Conservation (phyloP, 345 rosid genomes). For the Bretschneidera sinensis region DNA sequence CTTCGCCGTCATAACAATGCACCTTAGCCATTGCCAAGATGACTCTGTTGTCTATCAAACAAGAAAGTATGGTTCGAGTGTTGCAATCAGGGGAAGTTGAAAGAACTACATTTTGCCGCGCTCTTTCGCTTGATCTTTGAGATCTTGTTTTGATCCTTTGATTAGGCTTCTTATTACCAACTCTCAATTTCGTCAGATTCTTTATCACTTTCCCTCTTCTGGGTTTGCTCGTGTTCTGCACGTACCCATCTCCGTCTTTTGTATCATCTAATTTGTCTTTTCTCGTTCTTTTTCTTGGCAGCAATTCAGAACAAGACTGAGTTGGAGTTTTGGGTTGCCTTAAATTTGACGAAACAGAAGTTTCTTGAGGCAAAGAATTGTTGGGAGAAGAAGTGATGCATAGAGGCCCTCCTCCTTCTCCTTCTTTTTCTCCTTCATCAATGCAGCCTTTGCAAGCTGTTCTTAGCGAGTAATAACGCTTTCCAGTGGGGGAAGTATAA, state of each 20-base stretch:
- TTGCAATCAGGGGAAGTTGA: conserved; percentile 2
- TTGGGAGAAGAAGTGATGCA: neutral
- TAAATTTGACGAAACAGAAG: neutral
- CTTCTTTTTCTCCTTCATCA: neutral
- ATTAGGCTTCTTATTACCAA: neutral
- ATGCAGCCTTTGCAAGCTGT: conserved; percentile 18
- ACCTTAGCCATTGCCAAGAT: conserved; percentile 28
- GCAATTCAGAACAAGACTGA: neutral
- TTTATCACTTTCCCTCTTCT: neutral
- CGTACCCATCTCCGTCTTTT: neutral
- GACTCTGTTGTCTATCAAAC: conserved; percentile 36
- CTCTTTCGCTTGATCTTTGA: conserved; percentile 9
- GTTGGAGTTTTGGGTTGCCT: too few species aligned
- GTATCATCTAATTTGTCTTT: neutral
- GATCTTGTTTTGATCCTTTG: neutral
- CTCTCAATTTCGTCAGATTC: neutral
- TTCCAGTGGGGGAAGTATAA: conserved; percentile 13
- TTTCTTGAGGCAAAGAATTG: neutral
- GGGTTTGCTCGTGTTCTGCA: neutral
- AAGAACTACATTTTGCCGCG: neutral
- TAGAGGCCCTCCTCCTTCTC: neutral
- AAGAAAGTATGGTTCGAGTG: conserved; percentile 28
- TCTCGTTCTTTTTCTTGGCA: neutral
- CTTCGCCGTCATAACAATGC: conserved; percentile 16
- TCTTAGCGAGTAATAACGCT: conserved; percentile 6